Conservation (phyloP, 495 filamentous ascomycete genomes). For the Aspergillus kassunensis region DNA sequence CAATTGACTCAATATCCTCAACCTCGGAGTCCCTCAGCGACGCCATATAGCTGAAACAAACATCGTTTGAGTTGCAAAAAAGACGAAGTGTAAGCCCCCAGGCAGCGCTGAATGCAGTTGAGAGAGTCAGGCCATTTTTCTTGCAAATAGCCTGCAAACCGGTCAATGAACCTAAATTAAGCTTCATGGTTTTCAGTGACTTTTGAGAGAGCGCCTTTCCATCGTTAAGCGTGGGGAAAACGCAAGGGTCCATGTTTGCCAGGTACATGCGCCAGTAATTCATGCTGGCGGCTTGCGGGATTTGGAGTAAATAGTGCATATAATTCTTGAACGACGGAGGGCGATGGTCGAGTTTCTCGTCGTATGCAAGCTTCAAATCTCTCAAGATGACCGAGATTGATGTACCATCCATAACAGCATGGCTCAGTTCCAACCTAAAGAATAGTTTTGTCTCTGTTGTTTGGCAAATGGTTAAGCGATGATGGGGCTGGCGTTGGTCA, state of each 20-base stretch:
- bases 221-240: slow-evolving; percentile 47
- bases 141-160: slow-evolving; percentile 42
- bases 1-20: slow-evolving; percentile 41
- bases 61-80: slow-evolving; percentile 47
- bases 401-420: slow-evolving; percentile 49
- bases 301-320: slow-evolving; percentile 41
- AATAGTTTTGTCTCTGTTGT: slow-evolving; percentile 38
- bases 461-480: slow-evolving; percentile 48
- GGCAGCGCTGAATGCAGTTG: slow-evolving; percentile 48
- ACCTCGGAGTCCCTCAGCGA: slow-evolving; percentile 48
- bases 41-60: slow-evolving; percentile 53
- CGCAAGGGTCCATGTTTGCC: slow-evolving; percentile 43
- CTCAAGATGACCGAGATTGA: slow-evolving; percentile 47
- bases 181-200: slow-evolving; percentile 30
- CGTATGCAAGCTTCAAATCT: slow-evolving; percentile 48
- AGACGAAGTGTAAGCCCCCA: slow-evolving; percentile 52
- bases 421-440: slow-evolving; percentile 54
- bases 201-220: slow-evolving; percentile 16
- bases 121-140: slow-evolving; percentile 44
- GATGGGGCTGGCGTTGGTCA: slow-evolving; percentile 31
- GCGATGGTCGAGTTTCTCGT: slow-evolving; percentile 28
- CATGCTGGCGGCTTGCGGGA: slow-evolving; percentile 35
- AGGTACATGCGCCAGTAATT: slow-evolving; percentile 54
- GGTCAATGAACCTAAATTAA: slow-evolving; percentile 27
- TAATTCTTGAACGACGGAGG: slow-evolving; percentile 54